A percentile compares a stretch with the other conserved stretches of the same genome.
Conservation (phyloP, 2,329 filamentous ascomycete genomes). For the Cladosporium phlei region DNA sequence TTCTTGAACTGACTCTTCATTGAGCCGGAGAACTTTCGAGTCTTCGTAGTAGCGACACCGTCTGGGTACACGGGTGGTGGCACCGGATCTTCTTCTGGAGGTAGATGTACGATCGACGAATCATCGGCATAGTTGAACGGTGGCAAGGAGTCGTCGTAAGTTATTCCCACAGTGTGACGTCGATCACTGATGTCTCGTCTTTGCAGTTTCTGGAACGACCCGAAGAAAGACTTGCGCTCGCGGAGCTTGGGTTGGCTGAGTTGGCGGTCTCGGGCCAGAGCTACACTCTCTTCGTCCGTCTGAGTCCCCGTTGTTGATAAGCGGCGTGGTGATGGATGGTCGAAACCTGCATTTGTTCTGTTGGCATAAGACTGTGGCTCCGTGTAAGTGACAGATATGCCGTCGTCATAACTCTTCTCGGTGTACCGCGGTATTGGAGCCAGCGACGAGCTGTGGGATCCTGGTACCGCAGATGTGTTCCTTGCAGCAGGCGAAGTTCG, state of each 20-base stretch:
- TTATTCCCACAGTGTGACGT: not conserved
- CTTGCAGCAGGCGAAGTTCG: slow-evolving; percentile 19
- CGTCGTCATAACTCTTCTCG: slow-evolving; percentile 14
- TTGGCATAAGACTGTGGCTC: slow-evolving; percentile 13
- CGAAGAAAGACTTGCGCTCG: slow-evolving; percentile 41
- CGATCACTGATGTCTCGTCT: not conserved
- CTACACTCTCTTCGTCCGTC: slow-evolving; percentile 25
- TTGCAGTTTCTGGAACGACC: slow-evolving; percentile 40
- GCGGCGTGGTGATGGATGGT: not conserved
- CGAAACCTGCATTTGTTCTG: slow-evolving; percentile 4
- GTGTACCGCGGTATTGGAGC: slow-evolving; percentile 20
- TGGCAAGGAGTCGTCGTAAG: slow-evolving; percentile 25
- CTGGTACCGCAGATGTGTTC: slow-evolving; percentile 7
- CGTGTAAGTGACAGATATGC: slow-evolving; percentile 9
- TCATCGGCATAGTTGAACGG: slow-evolving; percentile 26
- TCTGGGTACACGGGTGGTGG: not conserved
- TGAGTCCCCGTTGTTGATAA: slow-evolving; percentile 23
- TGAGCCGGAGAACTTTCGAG: slow-evolving; percentile 50
- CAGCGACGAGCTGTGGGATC: slow-evolving; percentile 16
- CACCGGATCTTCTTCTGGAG: slow-evolving; percentile 6
- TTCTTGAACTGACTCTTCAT: slow-evolving; percentile 59
- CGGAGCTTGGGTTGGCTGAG: slow-evolving; percentile 38
- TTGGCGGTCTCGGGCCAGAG: slow-evolving; percentile 35
- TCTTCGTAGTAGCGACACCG: slow-evolving; percentile 49
- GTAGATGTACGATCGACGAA: slow-evolving; percentile 13